phyloP scores from a whole-genome alignment of 2,329 filamentous ascomycete species.

The Thyridium curvatum region DNA sequence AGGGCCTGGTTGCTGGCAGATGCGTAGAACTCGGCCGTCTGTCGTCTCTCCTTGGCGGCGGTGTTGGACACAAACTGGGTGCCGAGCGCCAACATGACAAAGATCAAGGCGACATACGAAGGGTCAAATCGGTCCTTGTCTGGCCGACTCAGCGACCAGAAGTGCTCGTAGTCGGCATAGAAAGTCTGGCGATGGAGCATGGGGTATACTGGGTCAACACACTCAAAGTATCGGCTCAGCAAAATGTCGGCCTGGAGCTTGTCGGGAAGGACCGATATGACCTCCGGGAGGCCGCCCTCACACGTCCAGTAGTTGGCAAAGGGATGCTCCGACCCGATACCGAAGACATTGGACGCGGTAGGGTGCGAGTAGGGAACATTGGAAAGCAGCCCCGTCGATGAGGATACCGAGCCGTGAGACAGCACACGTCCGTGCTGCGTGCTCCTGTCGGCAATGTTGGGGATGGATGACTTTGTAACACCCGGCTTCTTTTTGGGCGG shows the following conservation, averaged over 20 bases:
- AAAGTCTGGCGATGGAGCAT: conserved; percentile 73
- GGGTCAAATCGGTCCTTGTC: conserved; percentile 60
- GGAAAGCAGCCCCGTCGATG: conserved; percentile 58
- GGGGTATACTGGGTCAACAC: conserved; percentile 74
- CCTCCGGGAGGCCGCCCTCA: conserved; percentile 67
- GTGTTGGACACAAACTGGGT: conserved; percentile 66
- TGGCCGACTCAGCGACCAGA: conserved; percentile 56
- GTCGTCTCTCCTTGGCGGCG: conserved; percentile 56
- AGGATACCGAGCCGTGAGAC: conserved; percentile 38
- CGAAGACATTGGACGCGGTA: conserved; percentile 71
- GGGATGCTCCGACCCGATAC: conserved; percentile 71
- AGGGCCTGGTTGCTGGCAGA: conserved; percentile 74
- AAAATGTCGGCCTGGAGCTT: conserved; percentile 72
- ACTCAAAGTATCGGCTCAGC: conserved; percentile 57
- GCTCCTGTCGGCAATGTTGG: conserved; percentile 51
- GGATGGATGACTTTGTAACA: conserved; percentile 33
- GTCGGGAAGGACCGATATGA: conserved; percentile 67
- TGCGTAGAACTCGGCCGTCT: conserved; percentile 76
- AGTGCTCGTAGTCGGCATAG: conserved; percentile 71
- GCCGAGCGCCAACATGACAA: conserved; percentile 70
- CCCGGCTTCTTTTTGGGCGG: conserved; percentile 47
- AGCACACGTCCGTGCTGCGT: conserved; percentile 31
- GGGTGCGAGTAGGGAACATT: conserved; percentile 67
- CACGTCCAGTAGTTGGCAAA: conserved; percentile 85
- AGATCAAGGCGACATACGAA: conserved; percentile 65